A percentile compares a stretch with the other conserved stretches of the same genome.
phyloP scores from a whole-genome alignment of 129 eudicot genomes.

The Erigeron canadensis region DNA sequence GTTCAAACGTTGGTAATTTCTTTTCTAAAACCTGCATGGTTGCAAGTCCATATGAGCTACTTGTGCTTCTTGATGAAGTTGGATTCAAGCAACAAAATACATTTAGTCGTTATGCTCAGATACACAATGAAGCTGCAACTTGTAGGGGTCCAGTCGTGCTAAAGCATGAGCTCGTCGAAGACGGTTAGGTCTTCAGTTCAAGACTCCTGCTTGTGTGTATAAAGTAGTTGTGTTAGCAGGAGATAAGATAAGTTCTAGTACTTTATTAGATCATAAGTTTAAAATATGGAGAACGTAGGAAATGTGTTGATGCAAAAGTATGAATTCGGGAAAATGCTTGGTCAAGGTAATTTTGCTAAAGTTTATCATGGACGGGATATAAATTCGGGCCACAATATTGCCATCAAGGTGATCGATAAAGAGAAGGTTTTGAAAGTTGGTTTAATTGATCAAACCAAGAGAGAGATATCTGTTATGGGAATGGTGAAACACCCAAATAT shows the following conservation, averaged over 20 bases:
- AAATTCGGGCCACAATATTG: constrained; percentile 52
- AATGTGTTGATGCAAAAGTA: constrained; percentile 62
- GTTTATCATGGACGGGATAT: constrained; percentile 64
- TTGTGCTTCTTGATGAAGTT: constrained; percentile 36
- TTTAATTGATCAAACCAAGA: constrained; percentile 62
- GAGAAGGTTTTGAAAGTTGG: constrained; percentile 67
- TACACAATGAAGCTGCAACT: constrained; percentile 25
- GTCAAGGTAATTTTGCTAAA: constrained; percentile 76
- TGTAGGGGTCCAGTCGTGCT: constrained; percentile 30
- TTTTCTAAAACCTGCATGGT: constrained; percentile 26
- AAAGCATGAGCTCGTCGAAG: constrained; percentile 56
- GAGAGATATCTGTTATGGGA: constrained; percentile 76
- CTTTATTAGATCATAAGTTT: constrained; percentile 6
- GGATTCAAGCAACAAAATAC: constrained; percentile 23
- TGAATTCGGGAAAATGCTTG: constrained; percentile 68
- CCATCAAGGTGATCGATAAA: constrained; percentile 71
- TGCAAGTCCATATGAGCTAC: constrained; percentile 32
- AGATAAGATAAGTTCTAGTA: constrained; percentile 12
- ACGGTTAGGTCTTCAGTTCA: constrained; percentile 38
- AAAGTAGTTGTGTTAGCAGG: constrained; percentile 21
- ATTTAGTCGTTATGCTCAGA: constrained; percentile 28
- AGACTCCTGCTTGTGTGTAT: constrained; percentile 30
- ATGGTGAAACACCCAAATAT: constrained; percentile 60
- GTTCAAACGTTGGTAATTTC: constrained; percentile 40
- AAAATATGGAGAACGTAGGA: constrained; percentile 47